A percentile compares a stretch with the other conserved stretches of the same genome.
Evolutionary conservation across 352 stramenopile species (phyloP).

Genomic region (Proteromonas lacertae): DNA sequence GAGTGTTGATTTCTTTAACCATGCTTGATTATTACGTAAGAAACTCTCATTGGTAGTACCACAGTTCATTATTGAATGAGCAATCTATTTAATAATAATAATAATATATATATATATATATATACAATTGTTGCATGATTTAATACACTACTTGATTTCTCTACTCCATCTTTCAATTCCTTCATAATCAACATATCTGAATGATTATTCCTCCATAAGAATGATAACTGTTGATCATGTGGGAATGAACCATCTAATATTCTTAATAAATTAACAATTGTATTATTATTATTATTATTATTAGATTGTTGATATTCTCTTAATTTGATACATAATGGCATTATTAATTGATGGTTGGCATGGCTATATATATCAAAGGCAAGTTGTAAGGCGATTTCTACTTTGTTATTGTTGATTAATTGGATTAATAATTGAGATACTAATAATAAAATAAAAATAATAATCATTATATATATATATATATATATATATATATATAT

Average conservation of each 20-base stretch:
- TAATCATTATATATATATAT: no score
- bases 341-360: no score
- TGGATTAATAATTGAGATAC: no score
- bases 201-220: conserved; percentile 47
- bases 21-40: conserved; percentile 88
- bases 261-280: no score
- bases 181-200: conserved; percentile 62
- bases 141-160: conserved; percentile 75
- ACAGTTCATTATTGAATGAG: conserved; percentile 76
- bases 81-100: no score
- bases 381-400: no score
- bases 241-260: conserved; percentile 11
- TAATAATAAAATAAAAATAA: no score
- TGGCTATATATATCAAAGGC: no score
- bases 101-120: no score
- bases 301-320: conserved; percentile 4
- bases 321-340: not conserved
- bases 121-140: conserved; percentile 88
- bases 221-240: conserved; percentile 26
- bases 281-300: no score
- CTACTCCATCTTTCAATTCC: conserved; percentile 53
- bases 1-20: conserved; percentile 88
- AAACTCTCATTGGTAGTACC: conserved; percentile 90
- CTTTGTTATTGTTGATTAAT: no score
- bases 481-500: no score